Base-by-base conservation (phyloP, 1,284 basidiomycete genomes). In the Cryptococcus deneoformans region DNA sequence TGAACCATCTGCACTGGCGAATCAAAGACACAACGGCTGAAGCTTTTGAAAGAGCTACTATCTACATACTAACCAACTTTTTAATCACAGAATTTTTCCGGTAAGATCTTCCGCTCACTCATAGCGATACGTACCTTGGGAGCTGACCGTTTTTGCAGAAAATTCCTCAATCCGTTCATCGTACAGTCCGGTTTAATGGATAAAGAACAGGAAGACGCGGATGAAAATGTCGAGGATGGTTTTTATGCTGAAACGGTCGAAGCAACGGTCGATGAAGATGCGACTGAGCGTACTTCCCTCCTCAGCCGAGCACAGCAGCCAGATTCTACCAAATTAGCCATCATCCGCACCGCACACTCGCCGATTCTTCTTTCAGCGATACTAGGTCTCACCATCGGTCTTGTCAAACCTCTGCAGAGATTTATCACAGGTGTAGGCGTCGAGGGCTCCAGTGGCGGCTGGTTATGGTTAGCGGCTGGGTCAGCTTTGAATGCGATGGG, bases 1-100 rank as follows among this genome's bases (percentile, higher is more conserved):
- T 75, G 0, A 51, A 49, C 16, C 73, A 74, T 49, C 66, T 76
- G 11, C 56, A 63, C 50, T 76, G 71, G 72, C 50, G 71, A 40
- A 56, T 58, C 9, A 61, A 65, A 62, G 72, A 76, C 34, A 60
- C 55, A 5, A 46, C 51, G 1, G 9, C 39, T 7, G 54, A 62
- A 2, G 66, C 71, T 6, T 44, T 66, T 14, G 50, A 63, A 24
- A 60, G 70, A n/a, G 63, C 63, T 10, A 57, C 59, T 3, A 47
- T 65, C 2, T 75, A 74, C 48, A 64, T 73, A 47, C 50, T 73
- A 2, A 20, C 75, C 51, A 75, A 72, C 54, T 54, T 70, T 11
- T 50, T 70, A 8, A 52, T 73, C 14, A 65, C 64, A 6, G 63
- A 70, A 43, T 34, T 68, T 10, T 63, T 60, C 29, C 56, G 73